These are phyloP conservation scores for Alnus rubra DNA, from an alignment of 306 rosid genomes.

Conservation along the genomic window DNA sequence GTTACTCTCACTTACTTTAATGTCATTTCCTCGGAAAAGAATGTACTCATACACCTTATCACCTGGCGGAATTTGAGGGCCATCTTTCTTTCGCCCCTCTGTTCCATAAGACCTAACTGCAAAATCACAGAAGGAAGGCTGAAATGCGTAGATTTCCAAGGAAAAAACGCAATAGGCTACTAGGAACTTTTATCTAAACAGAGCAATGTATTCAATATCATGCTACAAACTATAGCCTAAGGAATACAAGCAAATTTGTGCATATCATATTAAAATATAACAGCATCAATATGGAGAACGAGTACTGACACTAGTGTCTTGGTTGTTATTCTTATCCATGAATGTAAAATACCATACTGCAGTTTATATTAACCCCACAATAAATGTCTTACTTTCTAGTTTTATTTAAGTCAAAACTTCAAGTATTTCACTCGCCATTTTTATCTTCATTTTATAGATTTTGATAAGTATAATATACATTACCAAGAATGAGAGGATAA, in stretches of 20 bases:
- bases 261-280: neutral
- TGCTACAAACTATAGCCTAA: neutral
- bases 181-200: neutral
- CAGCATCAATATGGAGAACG: neutral
- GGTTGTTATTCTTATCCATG: neutral
- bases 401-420: neutral
- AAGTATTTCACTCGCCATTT: neutral
- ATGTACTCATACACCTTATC: constrained; percentile 71
- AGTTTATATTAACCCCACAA: neutral
- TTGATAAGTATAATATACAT: neutral
- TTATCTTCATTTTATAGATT: neutral
- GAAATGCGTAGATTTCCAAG: constrained; percentile 9
- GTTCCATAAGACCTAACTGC: constrained; percentile 81
- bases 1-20: constrained; percentile 50
- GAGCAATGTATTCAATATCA: neutral
- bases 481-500: neutral
- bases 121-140: constrained; percentile 26
- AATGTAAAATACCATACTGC: neutral
- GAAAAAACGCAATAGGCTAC: neutral
- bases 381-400: neutral
- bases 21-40: constrained; percentile 68
- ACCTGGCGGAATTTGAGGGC: constrained; percentile 64
- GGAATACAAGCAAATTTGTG: neutral
- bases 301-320: neutral
- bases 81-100: constrained; percentile 75